phyloP scores from a whole-genome alignment of 2,329 filamentous ascomycete species.

The Microascus cirrosus region DNA sequence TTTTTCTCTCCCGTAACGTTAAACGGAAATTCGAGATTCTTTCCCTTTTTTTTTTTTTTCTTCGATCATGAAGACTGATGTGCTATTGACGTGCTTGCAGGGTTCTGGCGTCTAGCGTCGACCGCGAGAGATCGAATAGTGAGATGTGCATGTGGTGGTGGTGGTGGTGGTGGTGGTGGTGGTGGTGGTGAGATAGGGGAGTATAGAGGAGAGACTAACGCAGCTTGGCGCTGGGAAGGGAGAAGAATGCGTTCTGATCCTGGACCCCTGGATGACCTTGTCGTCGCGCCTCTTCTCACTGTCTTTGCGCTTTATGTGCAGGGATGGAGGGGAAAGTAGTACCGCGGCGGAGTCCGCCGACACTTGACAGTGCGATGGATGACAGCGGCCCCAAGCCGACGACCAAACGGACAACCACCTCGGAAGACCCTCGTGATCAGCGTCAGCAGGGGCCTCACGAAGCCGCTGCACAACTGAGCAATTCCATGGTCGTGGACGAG shows the following conservation, averaged over 20 bases:
- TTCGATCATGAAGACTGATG: neutral
- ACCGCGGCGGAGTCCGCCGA: no score
- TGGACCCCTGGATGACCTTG: neutral
- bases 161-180: neutral
- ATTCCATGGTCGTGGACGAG: no score
- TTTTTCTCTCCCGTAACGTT: neutral
- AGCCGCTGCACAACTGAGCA: no score
- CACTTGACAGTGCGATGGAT: no score
- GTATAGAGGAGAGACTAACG: neutral
- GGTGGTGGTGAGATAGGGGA: no score
- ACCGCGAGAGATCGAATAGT: neutral
- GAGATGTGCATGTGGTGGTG: neutral
- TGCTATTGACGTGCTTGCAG: neutral
- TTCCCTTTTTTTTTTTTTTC: neutral
- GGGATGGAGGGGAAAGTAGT: slow-evolving; percentile 6
- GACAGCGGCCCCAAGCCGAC: no score
- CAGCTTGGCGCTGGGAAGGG: neutral
- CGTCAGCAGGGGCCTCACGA: no score
- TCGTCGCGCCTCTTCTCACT: slow-evolving; percentile 8
- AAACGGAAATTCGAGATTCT: neutral
- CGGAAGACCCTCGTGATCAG: no score
- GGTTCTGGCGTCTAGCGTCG: no score
- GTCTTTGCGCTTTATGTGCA: slow-evolving; percentile 7
- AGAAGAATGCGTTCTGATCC: neutral
- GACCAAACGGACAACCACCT: no score